Evolutionary conservation across 2,329 filamentous ascomycete genomes (phyloP).

Genomic region (Podosphaera fusca): DNA sequence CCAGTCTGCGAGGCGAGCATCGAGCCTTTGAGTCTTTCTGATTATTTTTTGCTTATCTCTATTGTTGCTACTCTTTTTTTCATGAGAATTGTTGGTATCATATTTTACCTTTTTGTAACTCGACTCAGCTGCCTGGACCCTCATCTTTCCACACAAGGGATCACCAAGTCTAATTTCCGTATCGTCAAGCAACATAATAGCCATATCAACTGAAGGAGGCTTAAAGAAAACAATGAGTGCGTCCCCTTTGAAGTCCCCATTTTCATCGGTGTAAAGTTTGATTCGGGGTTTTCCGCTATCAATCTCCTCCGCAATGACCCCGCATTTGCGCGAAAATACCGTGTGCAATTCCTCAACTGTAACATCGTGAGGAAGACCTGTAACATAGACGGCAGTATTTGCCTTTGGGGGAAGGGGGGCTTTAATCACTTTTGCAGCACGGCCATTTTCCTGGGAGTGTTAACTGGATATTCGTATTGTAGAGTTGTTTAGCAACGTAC

Average conservation of each 20-base stretch:
- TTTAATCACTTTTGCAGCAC: constrained; percentile 15
- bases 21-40: constrained; percentile 72
- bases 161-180: constrained; percentile 49
- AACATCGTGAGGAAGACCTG: constrained; percentile 59
- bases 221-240: constrained; percentile 88
- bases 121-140: constrained; percentile 62
- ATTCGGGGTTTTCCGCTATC: constrained; percentile 72
- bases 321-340: constrained; percentile 62
- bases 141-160: constrained; percentile 39
- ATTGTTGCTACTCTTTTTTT: constrained; percentile 26
- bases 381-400: constrained; percentile 85
- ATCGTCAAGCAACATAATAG: constrained; percentile 60
- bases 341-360: constrained; percentile 61
- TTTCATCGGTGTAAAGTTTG: constrained; percentile 70
- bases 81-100: constrained; percentile 21
- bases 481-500: constrained; percentile 17
- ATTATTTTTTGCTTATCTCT: constrained; percentile 77
- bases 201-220: constrained; percentile 73
- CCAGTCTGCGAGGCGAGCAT: constrained; percentile 86
- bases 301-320: constrained; percentile 84
- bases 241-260: constrained; percentile 79
- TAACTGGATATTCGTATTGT: constrained; percentile 3
- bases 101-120: constrained; percentile 82
- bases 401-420: constrained; percentile 22
- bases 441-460: constrained; percentile 12